Conservation (phyloP, 192 early-diverging fungal genomes). For the Umbelopsis ramanniana region DNA sequence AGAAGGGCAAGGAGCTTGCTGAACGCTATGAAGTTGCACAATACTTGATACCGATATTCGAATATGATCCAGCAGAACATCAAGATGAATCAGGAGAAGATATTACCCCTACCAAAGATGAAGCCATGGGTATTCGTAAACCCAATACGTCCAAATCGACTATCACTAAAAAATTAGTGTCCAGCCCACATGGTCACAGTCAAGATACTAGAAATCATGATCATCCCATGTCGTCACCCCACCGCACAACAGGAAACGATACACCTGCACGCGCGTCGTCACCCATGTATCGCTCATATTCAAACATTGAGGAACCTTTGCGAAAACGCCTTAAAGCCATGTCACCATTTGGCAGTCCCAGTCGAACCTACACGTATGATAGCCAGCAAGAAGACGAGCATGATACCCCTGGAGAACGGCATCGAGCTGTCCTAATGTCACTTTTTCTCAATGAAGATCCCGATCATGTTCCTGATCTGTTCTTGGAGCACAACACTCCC, state of each 20-base stretch:
- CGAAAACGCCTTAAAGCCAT: background rate
- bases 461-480: constrained; percentile 51
- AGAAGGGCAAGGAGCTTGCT: constrained; percentile 83
- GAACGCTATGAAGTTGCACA: constrained; percentile 76
- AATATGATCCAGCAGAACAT: constrained; percentile 67
- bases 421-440: constrained; percentile 81
- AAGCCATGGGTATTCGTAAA: constrained; percentile 35
- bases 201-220: constrained; percentile 25
- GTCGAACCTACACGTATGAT: constrained; percentile 7
- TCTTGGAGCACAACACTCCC: constrained; percentile 42
- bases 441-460: constrained; percentile 84
- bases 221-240: constrained; percentile 37
- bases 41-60: constrained; percentile 75
- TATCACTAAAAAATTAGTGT: background rate
- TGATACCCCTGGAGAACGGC: constrained; percentile 53
- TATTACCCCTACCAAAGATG: constrained; percentile 52
- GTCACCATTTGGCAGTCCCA: constrained; percentile 3
- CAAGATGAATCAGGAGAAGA: constrained; percentile 39
- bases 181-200: background rate
- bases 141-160: constrained; percentile 32
- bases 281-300: constrained; percentile 13
- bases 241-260: constrained; percentile 30
- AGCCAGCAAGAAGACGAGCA: constrained; percentile 26
- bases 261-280: constrained; percentile 21
- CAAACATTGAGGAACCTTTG: constrained; percentile 21